A percentile compares a stretch with the other conserved stretches of the same genome.
These are phyloP conservation scores for Polytrichum formosum DNA, from an alignment of 225 moss, liverwort and hornwort genomes.

Conservation along the genomic window DNA sequence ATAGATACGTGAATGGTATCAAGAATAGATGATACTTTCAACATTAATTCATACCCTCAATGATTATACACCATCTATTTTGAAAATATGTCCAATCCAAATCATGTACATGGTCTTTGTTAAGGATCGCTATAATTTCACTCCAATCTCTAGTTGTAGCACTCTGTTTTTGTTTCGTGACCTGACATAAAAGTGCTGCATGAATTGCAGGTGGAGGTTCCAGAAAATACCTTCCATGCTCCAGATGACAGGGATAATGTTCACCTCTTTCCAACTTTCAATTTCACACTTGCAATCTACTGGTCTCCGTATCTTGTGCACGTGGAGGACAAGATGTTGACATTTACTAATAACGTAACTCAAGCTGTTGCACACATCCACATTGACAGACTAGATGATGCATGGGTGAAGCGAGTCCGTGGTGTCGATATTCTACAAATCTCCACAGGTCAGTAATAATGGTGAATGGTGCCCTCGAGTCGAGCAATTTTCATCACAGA, in stretches of 20 bases:
- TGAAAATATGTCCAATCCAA: too few species aligned
- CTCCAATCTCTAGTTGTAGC: too few species aligned
- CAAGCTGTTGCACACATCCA: conserved; percentile 38
- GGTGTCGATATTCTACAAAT: conserved; percentile 56
- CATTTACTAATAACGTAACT: conserved; percentile 26
- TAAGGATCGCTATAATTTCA: too few species aligned
- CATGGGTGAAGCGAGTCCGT: conserved; percentile 40
- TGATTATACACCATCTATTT: too few species aligned
- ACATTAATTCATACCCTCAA: too few species aligned
- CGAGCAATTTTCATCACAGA: too few species aligned
- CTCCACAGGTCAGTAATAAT: conserved; percentile 38
- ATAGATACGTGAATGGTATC: too few species aligned
- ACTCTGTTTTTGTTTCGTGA: too few species aligned
- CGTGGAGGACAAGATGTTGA: conserved; percentile 28
- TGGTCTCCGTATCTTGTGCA: conserved; percentile 86
- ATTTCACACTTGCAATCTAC: conserved; percentile 49
- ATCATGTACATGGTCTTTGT: too few species aligned
- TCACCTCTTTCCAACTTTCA: conserved; percentile 38
- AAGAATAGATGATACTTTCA: too few species aligned
- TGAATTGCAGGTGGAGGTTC: conserved; percentile 60
- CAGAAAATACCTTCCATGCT: conserved; percentile 24
- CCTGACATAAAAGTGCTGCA: too few species aligned
- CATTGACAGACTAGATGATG: conserved; percentile 57
- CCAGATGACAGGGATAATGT: conserved; percentile 25
- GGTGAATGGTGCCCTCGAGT: neutral